Conservation (phyloP, 2,329 filamentous ascomycete species). For the Clonostachys sp. region DNA sequence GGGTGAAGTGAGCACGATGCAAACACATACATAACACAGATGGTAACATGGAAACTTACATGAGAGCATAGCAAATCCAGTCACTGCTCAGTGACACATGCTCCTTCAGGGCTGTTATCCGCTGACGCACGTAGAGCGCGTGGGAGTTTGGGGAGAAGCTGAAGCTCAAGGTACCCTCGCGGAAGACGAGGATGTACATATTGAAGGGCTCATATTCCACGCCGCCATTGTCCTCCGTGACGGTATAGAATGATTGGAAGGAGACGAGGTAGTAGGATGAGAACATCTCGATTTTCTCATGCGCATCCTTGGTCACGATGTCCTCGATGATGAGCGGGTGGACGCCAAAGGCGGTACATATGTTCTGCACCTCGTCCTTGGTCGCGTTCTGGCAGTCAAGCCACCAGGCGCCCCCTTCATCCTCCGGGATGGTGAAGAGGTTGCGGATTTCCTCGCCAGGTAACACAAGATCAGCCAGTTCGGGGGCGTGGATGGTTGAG, state of each 20-base stretch:
- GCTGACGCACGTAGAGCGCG: constrained; percentile 80
- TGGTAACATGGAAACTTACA: constrained; percentile 54
- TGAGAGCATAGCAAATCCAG: constrained; percentile 98
- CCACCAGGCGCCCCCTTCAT: constrained; percentile 92
- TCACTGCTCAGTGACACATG: constrained; percentile 93
- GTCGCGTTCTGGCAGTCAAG: constrained; percentile 88
- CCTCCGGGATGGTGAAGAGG: constrained; percentile 67
- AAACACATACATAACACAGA: neutral
- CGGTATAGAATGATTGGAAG: constrained; percentile 85
- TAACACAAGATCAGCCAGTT: constrained; percentile 82
- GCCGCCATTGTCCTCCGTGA: constrained; percentile 66
- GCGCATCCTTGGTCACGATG: constrained; percentile 90
- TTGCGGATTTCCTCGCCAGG: constrained; percentile 87
- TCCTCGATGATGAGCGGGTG: constrained; percentile 96
- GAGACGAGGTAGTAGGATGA: constrained; percentile 97
- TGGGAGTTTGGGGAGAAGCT: constrained; percentile 87
- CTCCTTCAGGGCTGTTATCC: constrained; percentile 89
- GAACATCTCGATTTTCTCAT: constrained; percentile 98
- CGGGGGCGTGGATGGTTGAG: constrained; percentile 85
- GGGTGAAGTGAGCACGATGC: neutral
- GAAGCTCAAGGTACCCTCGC: constrained; percentile 91
- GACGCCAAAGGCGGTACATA: constrained; percentile 92
- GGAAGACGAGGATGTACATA: constrained; percentile 94
- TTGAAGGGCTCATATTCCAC: constrained; percentile 92
- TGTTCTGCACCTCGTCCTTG: constrained; percentile 79